Conservation (phyloP, 345 rosid species). For the Citrus unshiu region DNA sequence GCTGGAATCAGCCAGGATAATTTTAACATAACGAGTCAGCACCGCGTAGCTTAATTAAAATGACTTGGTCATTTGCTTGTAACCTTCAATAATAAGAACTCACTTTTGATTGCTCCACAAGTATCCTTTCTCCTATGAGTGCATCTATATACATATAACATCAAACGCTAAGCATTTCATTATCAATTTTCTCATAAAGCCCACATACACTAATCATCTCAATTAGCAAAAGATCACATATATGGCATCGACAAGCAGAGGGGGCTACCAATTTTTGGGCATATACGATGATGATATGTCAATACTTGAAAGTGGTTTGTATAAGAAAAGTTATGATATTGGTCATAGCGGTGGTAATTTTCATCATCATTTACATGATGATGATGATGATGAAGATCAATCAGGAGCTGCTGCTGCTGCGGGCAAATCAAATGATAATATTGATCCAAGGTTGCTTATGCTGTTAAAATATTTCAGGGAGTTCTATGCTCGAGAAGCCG, state of each 20-base stretch:
- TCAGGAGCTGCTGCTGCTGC: not conserved
- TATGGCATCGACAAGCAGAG: not conserved
- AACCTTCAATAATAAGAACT: not conserved
- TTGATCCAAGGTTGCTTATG: constrained; percentile 29
- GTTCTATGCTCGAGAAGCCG: constrained; percentile 28
- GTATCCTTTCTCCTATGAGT: not conserved
- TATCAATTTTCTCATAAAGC: not conserved
- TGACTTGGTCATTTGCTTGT: not conserved
- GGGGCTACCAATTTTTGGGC: not conserved
- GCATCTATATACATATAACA: not conserved
- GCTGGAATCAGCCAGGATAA: not conserved
- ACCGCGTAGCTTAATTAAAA: not conserved
- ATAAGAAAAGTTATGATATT: not conserved
- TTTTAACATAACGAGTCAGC: not conserved
- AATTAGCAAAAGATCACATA: not conserved
- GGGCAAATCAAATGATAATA: not conserved
- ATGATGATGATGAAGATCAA: not conserved
- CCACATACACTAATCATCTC: not conserved
- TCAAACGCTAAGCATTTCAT: not conserved
- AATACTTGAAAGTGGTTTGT: constrained; percentile 6
- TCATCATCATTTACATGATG: not conserved
- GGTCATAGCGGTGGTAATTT: too few relatives aligned
- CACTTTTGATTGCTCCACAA: not conserved
- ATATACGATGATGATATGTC: not conserved
- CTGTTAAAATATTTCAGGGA: constrained; percentile 34